These are phyloP conservation scores for Claviceps maximensis DNA, from an alignment of 2,329 filamentous ascomycete genomes.

Conservation along the genomic window DNA sequence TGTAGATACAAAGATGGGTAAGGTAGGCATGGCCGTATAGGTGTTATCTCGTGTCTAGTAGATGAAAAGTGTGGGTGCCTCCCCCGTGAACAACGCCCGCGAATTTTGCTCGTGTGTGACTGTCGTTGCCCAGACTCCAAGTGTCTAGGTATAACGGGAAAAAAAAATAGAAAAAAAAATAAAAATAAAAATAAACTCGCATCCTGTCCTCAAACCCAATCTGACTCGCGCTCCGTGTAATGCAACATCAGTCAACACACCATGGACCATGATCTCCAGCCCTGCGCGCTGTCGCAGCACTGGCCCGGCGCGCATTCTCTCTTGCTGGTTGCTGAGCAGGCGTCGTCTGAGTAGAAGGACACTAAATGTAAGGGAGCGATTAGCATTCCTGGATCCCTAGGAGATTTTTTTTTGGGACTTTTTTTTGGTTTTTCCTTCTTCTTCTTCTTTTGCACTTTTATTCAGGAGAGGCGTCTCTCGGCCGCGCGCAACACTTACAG, in stretches of 20 bases:
- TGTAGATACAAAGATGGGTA: too few relatives aligned
- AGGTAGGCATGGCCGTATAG: too few relatives aligned
- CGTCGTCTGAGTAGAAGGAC: conserved; percentile 6
- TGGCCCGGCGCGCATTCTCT: neutral
- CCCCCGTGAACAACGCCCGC: too few relatives aligned
- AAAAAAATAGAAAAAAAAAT: neutral
- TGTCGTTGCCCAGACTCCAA: too few relatives aligned
- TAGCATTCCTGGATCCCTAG: neutral
- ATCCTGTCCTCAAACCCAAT: too few relatives aligned
- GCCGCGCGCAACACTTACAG: conserved; percentile 4
- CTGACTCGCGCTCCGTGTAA: too few relatives aligned
- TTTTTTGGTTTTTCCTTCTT: too few relatives aligned
- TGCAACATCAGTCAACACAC: neutral
- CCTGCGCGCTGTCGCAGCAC: neutral
- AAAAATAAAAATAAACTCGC: neutral
- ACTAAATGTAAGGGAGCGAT: conserved; percentile 1
- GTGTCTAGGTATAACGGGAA: too few relatives aligned
- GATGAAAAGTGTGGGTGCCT: too few relatives aligned
- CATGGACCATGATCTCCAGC: conserved; percentile 5
- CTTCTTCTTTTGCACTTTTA: neutral
- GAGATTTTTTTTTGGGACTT: too few relatives aligned
- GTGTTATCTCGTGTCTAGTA: too few relatives aligned
- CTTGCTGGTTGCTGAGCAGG: conserved; percentile 3
- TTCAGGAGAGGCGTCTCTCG: neutral
- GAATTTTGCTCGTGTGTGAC: too few relatives aligned